A percentile compares a stretch with the other conserved stretches of the same genome.
Conservation (phyloP, 768 basidiomycete genomes). For the Leccinum disarticulatum region DNA sequence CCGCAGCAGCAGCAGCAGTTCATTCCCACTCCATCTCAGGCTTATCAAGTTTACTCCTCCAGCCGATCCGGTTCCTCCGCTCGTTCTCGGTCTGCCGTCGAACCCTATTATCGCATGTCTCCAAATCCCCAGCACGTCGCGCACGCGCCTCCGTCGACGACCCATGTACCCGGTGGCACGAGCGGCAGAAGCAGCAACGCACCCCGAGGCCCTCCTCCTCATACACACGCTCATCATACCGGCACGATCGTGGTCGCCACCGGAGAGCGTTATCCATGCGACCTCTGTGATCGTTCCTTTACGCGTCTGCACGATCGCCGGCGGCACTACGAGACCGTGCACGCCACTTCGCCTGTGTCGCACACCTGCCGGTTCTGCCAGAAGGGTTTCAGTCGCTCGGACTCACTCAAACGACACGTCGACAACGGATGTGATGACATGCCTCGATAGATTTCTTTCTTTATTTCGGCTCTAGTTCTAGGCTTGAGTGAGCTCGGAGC, state of each 20-base stretch:
- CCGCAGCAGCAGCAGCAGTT: slow-evolving; percentile 34
- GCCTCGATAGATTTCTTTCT: slow-evolving; percentile 36
- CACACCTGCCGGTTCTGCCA: slow-evolving; percentile 73
- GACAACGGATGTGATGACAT: slow-evolving; percentile 80
- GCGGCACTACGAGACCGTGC: slow-evolving; percentile 78
- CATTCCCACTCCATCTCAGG: slow-evolving; percentile 51
- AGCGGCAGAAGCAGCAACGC: slow-evolving; percentile 15
- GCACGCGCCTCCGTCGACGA: slow-evolving; percentile 16
- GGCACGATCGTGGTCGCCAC: slow-evolving; percentile 19
- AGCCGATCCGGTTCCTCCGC: slow-evolving; percentile 27
- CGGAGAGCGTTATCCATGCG: slow-evolving; percentile 69
- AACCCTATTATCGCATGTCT: slow-evolving; percentile 44
- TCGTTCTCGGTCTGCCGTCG: slow-evolving; percentile 30
- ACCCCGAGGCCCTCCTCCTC: slow-evolving; percentile 8
- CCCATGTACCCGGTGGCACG: slow-evolving; percentile 12
- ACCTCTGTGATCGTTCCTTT: slow-evolving; percentile 76
- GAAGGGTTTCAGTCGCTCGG: slow-evolving; percentile 76
- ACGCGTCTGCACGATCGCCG: slow-evolving; percentile 81
- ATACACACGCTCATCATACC: slow-evolving; percentile 9
- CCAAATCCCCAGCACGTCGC: slow-evolving; percentile 35
- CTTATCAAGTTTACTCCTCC: slow-evolving; percentile 36
- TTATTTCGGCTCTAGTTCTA: neutral
- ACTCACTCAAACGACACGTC: slow-evolving; percentile 79
- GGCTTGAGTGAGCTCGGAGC: slow-evolving; percentile 12
- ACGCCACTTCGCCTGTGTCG: slow-evolving; percentile 58